phyloP scores from a whole-genome alignment of 306 rosid species.

The Abrus pulchellus region DNA sequence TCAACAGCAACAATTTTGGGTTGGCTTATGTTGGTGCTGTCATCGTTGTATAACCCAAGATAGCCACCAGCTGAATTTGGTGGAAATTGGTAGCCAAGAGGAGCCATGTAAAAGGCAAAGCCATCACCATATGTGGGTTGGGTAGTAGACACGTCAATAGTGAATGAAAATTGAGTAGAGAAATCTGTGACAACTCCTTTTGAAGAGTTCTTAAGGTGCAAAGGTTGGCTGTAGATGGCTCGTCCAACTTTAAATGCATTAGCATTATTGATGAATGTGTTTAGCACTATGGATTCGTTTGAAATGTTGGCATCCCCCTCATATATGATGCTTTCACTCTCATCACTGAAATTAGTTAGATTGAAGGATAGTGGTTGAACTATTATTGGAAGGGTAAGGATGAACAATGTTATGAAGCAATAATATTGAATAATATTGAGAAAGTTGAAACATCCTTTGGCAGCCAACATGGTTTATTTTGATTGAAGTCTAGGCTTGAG shows the following conservation, averaged over 20 bases:
- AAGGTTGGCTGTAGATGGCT: slow-evolving; percentile 39
- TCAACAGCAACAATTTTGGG: slow-evolving; percentile 39
- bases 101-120: slow-evolving; percentile 46
- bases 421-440: too few species aligned
- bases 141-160: not conserved
- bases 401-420: not conserved
- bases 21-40: too few species aligned
- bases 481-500: too few species aligned
- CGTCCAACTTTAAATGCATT: slow-evolving; percentile 39
- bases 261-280: not conserved
- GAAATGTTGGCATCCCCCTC: not conserved
- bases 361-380: not conserved
- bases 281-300: slow-evolving; percentile 42
- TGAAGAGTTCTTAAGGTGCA: slow-evolving; percentile 33
- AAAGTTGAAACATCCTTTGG: too few species aligned
- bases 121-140: slow-evolving; percentile 23
- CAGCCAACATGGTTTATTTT: too few species aligned
- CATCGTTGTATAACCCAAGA: slow-evolving; percentile 38
- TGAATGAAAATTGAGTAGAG: slow-evolving; percentile 46
- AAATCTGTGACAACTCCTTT: slow-evolving; percentile 19
- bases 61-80: slow-evolving; percentile 34
- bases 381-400: too few species aligned
- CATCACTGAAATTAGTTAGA: not conserved
- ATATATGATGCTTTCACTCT: not conserved
- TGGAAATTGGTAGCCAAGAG: slow-evolving; percentile 39